Evolutionary conservation across 805 yeast genomes (phyloP), one percentile per base, ranked within the genome.

Genomic region (Kregervanrija pseudodelftensis): DNA sequence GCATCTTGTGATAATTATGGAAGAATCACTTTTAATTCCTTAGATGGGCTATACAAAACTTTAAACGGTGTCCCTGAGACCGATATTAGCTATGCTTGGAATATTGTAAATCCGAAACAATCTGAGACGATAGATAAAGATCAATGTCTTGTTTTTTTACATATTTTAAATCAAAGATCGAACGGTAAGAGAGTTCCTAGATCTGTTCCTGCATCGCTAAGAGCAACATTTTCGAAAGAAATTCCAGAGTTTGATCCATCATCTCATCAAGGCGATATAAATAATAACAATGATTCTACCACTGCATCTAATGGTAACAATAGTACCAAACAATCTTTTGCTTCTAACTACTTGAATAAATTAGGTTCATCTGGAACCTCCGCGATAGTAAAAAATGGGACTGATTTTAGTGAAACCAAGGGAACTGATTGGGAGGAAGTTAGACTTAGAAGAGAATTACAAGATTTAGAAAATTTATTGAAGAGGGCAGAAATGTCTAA

Each of bases 381-480:
- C 4, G 44, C 39, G 15, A 33, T 50, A 12, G 48, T 47, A 33
- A 50, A 46, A 49, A 37, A 30, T 15, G 10, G 36, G 7, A 80
- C 89, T 0, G 90, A 86, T 59, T 83, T 84, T 59, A 76, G 83
- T 4, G 73, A 79, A 1, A 82, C 79, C 4, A 76, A 77, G 54
- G 89, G 82, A n/a, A 80, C 88, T 2, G 96, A 89, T 57, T 88
- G 97, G 95, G 97, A 90, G 62, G 88, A 84, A 56, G 95, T 84
- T 12, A 75, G 93, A 53, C 73, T 89, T 52, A 80, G 80, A 65
- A 76, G 90, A 41, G 91, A 89, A 59, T 70, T 91, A 49, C 73
- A 80, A 11, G 86, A 85, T 49, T 65, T 90, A 40, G 95, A 89
- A 54, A 64, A 69, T n/a, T 72, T 80, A 53, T 73, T 85, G 45